Evolutionary conservation across 192 early-diverging fungal species (phyloP).

Genomic region (Borealophlyctis nickersoniae): DNA sequence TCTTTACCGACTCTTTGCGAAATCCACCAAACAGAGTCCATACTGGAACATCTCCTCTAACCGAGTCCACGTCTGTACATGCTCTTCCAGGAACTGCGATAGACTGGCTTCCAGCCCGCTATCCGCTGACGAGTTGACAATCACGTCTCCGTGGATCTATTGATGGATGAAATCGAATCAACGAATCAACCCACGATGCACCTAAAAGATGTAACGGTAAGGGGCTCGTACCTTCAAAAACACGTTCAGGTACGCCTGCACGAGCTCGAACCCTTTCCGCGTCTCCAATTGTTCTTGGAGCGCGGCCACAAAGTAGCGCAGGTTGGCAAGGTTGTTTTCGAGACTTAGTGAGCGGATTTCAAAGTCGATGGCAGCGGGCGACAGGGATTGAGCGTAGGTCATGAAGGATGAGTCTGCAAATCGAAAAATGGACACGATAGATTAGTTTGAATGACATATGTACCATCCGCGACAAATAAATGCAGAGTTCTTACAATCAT

Average conservation of each 20-base stretch:
- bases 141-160: conserved; percentile 72
- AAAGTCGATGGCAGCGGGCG: conserved; percentile 80
- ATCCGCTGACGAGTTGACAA: conserved; percentile 40
- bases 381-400: conserved; percentile 68
- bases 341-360: conserved; percentile 76
- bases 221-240: conserved; percentile 56
- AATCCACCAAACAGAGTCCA: conserved; percentile 61
- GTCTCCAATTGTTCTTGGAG: conserved; percentile 55
- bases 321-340: conserved; percentile 59
- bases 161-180: neutral
- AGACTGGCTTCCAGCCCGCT: conserved; percentile 39
- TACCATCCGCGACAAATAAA: conserved; percentile 1
- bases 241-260: conserved; percentile 72
- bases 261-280: conserved; percentile 83
- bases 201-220: neutral
- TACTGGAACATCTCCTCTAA: conserved; percentile 65
- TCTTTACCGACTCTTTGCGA: conserved; percentile 24
- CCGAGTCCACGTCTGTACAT: conserved; percentile 51
- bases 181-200: neutral
- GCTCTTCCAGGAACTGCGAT: conserved; percentile 30
- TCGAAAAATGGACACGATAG: no score
- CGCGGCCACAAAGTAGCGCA: conserved; percentile 67
- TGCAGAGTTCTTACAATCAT: conserved; percentile 18
- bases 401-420: conserved; percentile 60
- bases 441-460: neutral